A percentile compares a stretch with the other conserved stretches of the same genome.
Conservation (phyloP, 306 rosid genomes). For the Argentina anserina region DNA sequence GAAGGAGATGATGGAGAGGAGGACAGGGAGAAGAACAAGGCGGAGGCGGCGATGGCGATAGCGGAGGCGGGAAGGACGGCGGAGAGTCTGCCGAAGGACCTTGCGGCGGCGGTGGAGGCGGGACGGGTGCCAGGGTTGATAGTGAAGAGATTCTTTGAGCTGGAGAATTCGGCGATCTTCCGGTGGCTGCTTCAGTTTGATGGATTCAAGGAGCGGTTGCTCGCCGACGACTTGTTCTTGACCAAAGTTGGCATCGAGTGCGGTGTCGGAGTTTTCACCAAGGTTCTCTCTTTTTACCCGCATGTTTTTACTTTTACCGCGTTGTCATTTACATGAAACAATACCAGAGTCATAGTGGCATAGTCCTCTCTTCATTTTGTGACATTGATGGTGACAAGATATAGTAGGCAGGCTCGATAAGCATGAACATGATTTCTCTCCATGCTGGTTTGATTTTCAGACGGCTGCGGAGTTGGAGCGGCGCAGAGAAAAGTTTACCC, state of each 20-base stretch:
- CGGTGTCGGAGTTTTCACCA: slow-evolving; percentile 79
- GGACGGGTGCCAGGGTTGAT: slow-evolving; percentile 75
- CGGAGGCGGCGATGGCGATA: slow-evolving; percentile 60
- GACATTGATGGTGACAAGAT: too few relatives aligned
- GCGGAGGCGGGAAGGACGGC: slow-evolving; percentile 55
- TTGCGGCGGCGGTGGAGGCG: slow-evolving; percentile 59
- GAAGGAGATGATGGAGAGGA: slow-evolving; percentile 26
- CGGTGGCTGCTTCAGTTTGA: slow-evolving; percentile 72
- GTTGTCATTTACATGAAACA: background rate
- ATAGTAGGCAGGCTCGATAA: too few relatives aligned
- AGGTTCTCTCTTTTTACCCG: slow-evolving; percentile 40
- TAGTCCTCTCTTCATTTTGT: background rate
- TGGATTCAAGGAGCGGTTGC: slow-evolving; percentile 87
- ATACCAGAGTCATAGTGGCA: too few relatives aligned
- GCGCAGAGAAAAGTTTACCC: slow-evolving; percentile 41
- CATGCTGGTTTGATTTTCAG: slow-evolving; percentile 15
- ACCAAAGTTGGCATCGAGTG: slow-evolving; percentile 84
- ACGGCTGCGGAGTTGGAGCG: slow-evolving; percentile 48
- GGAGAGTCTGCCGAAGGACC: slow-evolving; percentile 72
- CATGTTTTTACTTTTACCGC: background rate
- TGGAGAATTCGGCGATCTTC: slow-evolving; percentile 56
- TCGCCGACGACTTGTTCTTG: slow-evolving; percentile 87
- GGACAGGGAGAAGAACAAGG: slow-evolving; percentile 51
- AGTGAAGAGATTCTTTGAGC: slow-evolving; percentile 60
- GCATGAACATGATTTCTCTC: background rate